phyloP scores from a whole-genome alignment of 1,284 basidiomycete genomes.

The Boletellus deceptivus region DNA sequence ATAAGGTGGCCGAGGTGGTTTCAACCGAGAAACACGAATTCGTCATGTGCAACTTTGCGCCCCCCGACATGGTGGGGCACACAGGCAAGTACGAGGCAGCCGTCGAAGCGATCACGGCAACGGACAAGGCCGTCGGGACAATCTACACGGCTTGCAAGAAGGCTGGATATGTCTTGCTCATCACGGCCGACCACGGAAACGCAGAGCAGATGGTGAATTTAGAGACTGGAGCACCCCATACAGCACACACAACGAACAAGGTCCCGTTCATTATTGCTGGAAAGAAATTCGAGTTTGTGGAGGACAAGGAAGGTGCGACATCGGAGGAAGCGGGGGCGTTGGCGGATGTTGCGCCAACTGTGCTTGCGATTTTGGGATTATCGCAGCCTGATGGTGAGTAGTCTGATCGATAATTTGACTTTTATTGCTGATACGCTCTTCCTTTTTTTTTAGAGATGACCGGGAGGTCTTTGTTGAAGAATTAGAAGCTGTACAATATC shows the following conservation, averaged over 20 bases:
- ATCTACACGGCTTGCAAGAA: constrained; percentile 82
- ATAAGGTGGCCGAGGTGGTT: constrained; percentile 86
- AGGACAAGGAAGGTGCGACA: constrained; percentile 34
- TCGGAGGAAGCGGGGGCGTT: constrained; percentile 69
- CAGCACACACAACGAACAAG: constrained; percentile 81
- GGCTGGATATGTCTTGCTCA: constrained; percentile 79
- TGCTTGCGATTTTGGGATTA: constrained; percentile 73
- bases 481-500: constrained; percentile 17
- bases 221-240: constrained; percentile 81
- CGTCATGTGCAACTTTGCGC: constrained; percentile 95
- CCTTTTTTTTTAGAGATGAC: constrained; percentile 27
- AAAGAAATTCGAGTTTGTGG: constrained; percentile 47
- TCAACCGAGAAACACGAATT: constrained; percentile 71
- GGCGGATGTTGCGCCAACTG: constrained; percentile 86
- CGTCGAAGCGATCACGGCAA: constrained; percentile 78
- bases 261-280: constrained; percentile 80
- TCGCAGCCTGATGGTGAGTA: constrained; percentile 56
- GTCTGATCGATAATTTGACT: not conserved
- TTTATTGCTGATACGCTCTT: constrained; percentile 2
- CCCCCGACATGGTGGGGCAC: constrained; percentile 94
- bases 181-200: constrained; percentile 93
- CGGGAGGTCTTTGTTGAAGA: constrained; percentile 28
- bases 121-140: constrained; percentile 83
- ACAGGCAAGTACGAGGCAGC: constrained; percentile 88
- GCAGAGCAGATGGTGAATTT: constrained; percentile 90